A percentile compares a stretch with the other conserved stretches of the same genome.
Evolutionary conservation across 2,329 filamentous ascomycete species (phyloP).

Genomic region (Raffaelea ambrosiae): DNA sequence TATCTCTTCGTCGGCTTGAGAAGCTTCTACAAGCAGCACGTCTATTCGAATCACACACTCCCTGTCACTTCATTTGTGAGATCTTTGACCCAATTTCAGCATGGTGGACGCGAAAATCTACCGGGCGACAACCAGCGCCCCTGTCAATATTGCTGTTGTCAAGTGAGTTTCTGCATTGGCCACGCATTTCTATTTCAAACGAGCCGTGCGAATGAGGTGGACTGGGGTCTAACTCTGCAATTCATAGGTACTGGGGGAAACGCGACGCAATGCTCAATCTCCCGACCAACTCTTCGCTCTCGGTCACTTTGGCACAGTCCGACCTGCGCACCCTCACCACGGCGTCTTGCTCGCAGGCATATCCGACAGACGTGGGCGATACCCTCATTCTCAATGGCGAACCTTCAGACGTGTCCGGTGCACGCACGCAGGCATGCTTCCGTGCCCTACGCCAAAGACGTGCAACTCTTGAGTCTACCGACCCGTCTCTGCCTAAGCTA

Average conservation of each 20-base stretch:
- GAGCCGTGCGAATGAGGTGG: too few relatives aligned
- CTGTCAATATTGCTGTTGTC: constrained; percentile 96
- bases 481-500: constrained; percentile 73
- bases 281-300: constrained; percentile 95
- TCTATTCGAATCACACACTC: too few relatives aligned
- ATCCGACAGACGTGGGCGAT: constrained; percentile 48
- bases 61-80: too few relatives aligned
- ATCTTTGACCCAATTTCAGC: background rate
- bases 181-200: too few relatives aligned
- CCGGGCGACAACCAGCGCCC: constrained; percentile 90
- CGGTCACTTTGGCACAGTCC: constrained; percentile 87
- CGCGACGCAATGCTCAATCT: constrained; percentile 89
- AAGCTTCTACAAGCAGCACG: too few relatives aligned
- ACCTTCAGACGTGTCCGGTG: constrained; percentile 74
- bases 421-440: constrained; percentile 91
- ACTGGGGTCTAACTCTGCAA: too few relatives aligned
- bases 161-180: constrained; percentile 48
- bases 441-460: constrained; percentile 74
- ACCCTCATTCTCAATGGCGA: constrained; percentile 77
- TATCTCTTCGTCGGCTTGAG: too few relatives aligned
- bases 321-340: constrained; percentile 95
- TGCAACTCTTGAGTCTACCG: constrained; percentile 60
- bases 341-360: constrained; percentile 75
- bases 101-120: constrained; percentile 52
- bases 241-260: constrained; percentile 78